These are phyloP conservation scores for Brassica cretica DNA, from an alignment of 345 rosid genomes.

Conservation along the genomic window DNA sequence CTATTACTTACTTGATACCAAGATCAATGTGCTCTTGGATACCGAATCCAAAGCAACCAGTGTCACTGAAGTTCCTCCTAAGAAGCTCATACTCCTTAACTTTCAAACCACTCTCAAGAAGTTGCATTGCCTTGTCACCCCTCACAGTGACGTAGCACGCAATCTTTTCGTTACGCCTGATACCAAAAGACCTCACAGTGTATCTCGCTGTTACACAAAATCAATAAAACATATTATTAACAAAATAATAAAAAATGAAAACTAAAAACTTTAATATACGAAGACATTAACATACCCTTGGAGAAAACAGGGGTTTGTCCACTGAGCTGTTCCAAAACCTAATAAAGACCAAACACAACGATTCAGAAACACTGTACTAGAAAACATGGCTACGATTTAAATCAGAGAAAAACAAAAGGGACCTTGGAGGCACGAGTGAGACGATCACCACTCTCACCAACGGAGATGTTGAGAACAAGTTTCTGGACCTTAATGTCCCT, in stretches of 20 bases:
- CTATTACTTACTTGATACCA: conserved; percentile 51
- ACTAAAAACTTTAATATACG: background rate
- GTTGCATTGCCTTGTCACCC: conserved; percentile 66
- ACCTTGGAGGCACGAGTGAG: conserved; percentile 92
- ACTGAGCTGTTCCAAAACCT: conserved; percentile 48
- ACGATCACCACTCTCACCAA: conserved; percentile 90
- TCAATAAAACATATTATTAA: background rate
- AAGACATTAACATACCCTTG: too few species aligned
- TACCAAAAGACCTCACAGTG: conserved; percentile 65
- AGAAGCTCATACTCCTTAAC: conserved; percentile 58
- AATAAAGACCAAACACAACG: background rate
- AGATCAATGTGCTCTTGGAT: conserved; percentile 71
- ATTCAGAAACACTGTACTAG: background rate
- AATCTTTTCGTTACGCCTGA: conserved; percentile 62
- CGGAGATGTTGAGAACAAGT: conserved; percentile 83
- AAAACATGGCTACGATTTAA: background rate
- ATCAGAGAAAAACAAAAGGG: background rate
- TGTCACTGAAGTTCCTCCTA: conserved; percentile 61
- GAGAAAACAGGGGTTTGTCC: conserved; percentile 45
- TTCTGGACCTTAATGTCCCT: conserved; percentile 91
- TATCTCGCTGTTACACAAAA: conserved; percentile 47
- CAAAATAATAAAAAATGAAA: background rate
- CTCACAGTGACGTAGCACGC: conserved; percentile 63
- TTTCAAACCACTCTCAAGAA: conserved; percentile 62
- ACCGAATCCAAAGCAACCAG: conserved; percentile 69